A percentile compares a stretch with the other conserved stretches of the same genome.
Conservation (phyloP, 148 eudicot species). For the Rhododendron mucronatum region DNA sequence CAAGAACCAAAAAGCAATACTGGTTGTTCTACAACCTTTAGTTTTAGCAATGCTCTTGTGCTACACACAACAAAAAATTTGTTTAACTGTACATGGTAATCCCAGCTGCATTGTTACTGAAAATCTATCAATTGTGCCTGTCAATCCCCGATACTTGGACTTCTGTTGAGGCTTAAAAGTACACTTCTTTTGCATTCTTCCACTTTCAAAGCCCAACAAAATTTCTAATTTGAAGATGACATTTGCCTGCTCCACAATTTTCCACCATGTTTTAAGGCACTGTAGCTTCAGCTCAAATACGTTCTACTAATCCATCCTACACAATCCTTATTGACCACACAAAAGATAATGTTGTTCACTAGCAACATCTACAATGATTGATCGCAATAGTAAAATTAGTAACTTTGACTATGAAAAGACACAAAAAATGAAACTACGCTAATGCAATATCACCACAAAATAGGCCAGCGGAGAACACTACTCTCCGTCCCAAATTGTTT, state of each 20-base stretch:
- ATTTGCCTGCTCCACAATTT: background rate
- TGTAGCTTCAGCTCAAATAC: background rate
- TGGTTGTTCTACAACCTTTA: no score
- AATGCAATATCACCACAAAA: background rate
- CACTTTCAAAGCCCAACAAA: background rate
- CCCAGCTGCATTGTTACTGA: background rate
- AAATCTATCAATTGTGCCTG: background rate
- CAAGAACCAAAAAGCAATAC: conserved; percentile 4
- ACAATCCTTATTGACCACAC: background rate
- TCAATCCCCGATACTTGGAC: background rate
- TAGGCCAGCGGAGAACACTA: background rate
- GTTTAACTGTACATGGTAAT: background rate
- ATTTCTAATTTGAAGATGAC: background rate
- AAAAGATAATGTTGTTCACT: background rate
- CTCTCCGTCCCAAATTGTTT: no score
- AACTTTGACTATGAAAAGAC: background rate
- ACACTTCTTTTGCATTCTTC: background rate
- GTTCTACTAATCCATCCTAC: background rate
- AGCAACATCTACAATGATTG: background rate
- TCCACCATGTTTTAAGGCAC: background rate
- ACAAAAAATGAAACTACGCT: background rate
- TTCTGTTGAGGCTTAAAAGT: background rate
- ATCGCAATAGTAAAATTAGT: background rate
- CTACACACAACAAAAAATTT: background rate
- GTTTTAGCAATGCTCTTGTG: background rate